Conservation (phyloP, 1,284 basidiomycete species). For the Ustilago curta region DNA sequence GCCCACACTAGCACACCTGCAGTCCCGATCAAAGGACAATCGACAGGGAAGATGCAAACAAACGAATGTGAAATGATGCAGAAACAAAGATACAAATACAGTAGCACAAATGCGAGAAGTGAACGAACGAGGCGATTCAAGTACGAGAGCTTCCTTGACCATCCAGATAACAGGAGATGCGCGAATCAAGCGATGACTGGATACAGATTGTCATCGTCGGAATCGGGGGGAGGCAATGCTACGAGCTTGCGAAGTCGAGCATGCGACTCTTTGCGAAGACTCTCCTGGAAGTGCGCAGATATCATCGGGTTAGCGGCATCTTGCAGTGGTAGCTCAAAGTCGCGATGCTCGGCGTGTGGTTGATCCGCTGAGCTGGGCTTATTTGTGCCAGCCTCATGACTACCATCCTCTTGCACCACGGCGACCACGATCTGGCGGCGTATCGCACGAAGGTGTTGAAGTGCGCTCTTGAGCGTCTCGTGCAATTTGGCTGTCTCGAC, state of each 20-base stretch:
- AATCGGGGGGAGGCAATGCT: slow-evolving; percentile 37
- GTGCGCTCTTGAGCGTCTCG: slow-evolving; percentile 16
- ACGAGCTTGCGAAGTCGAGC: slow-evolving; percentile 31
- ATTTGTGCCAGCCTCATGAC: not conserved
- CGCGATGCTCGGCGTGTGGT: not conserved
- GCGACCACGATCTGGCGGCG: slow-evolving; percentile 29
- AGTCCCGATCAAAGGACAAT: not conserved
- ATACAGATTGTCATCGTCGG: slow-evolving; percentile 49
- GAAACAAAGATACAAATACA: not conserved
- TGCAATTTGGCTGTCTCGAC: slow-evolving; percentile 31
- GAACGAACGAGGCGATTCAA: not conserved
- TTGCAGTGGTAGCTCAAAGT: slow-evolving; percentile 20
- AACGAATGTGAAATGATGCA: not conserved
- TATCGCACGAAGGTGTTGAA: slow-evolving; percentile 18
- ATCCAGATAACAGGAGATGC: not conserved
- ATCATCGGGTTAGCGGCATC: slow-evolving; percentile 41
- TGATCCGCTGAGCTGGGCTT: not conserved
- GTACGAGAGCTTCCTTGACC: not conserved
- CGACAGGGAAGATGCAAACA: too few species aligned
- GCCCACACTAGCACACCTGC: too few species aligned
- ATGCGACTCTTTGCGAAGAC: slow-evolving; percentile 42
- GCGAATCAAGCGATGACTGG: slow-evolving; percentile 33
- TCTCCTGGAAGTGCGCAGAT: slow-evolving; percentile 36
- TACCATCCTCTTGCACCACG: slow-evolving; percentile 18
- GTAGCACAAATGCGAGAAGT: not conserved